phyloP scores from a whole-genome alignment of 1,139 yeast species.

The Saccharomyces hybrid region DNA sequence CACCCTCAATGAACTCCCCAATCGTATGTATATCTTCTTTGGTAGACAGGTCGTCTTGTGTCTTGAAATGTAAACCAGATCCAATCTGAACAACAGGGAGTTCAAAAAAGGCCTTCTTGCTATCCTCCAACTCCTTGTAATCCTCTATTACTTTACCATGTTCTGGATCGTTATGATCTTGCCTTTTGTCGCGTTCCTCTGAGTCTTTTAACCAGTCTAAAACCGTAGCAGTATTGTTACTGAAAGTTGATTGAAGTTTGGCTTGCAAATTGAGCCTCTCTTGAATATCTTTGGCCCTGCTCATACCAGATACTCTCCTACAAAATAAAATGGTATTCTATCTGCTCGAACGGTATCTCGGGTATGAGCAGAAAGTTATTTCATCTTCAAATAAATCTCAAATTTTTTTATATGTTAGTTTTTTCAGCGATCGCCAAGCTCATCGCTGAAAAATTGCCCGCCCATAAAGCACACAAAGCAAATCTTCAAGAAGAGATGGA shows the following conservation, averaged over 20 bases:
- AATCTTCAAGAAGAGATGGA: too few relatives aligned
- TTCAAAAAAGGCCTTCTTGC: slow-evolving; percentile 24
- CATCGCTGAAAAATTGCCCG: too few relatives aligned
- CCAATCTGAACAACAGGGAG: slow-evolving; percentile 32
- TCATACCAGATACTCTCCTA: slow-evolving; percentile 14
- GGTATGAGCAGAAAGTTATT: too few relatives aligned
- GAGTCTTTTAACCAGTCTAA: slow-evolving; percentile 21
- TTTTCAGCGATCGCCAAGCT: too few relatives aligned
- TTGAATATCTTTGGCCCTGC: slow-evolving; percentile 34
- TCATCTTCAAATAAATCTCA: too few relatives aligned
- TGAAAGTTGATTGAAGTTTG: slow-evolving; percentile 29
- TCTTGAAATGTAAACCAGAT: slow-evolving; percentile 23
- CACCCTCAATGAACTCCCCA: slow-evolving; percentile 31
- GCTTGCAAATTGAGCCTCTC: slow-evolving; percentile 35
- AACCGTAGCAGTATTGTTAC: slow-evolving; percentile 21
- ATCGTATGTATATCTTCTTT: slow-evolving; percentile 28
- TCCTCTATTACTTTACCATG: slow-evolving; percentile 4
- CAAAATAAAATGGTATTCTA: too few relatives aligned
- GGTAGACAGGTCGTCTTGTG: slow-evolving; percentile 2
- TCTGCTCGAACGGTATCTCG: too few relatives aligned
- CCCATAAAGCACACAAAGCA: too few relatives aligned
- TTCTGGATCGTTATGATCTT: not conserved
- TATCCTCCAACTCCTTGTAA: slow-evolving; percentile 16
- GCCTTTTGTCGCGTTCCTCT: slow-evolving; percentile 1
- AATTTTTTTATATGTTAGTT: too few relatives aligned